These are phyloP conservation scores for Ustilago trichophora DNA, from an alignment of 1,284 basidiomycete species.

Conservation along the genomic window DNA sequence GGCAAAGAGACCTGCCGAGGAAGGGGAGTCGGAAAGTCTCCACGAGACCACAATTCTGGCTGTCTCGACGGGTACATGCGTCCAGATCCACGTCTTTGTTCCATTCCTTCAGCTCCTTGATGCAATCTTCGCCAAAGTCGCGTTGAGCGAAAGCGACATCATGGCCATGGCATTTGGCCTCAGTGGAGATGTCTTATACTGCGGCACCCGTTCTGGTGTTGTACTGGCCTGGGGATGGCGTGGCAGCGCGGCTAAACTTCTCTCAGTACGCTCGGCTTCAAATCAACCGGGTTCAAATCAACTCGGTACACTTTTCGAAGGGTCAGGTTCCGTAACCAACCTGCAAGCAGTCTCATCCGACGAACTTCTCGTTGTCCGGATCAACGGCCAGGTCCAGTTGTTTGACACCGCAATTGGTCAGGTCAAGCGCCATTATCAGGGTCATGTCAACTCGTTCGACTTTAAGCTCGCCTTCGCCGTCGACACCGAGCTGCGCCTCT, in stretches of 20 bases:
- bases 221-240: conserved; percentile 5
- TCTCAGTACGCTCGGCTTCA: too few species aligned
- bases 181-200: conserved; percentile 4
- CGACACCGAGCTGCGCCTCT: conserved; percentile 7
- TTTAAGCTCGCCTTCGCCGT: conserved; percentile 21
- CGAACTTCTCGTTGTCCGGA: conserved; percentile 23
- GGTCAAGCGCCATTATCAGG: conserved; percentile 1
- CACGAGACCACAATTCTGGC: background rate
- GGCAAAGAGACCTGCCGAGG: too few species aligned
- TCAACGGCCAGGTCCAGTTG: conserved; percentile 18
- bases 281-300: background rate
- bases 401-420: conserved; percentile 3
- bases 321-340: conserved; percentile 22
- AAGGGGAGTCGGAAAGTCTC: background rate
- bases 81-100: background rate
- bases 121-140: too few species aligned
- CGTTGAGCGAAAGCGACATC: conserved; percentile 8
- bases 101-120: too few species aligned
- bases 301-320: background rate
- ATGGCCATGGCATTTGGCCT: conserved; percentile 11
- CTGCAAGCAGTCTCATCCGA: background rate
- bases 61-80: background rate
- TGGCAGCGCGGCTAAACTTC: too few species aligned
- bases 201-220: conserved; percentile 16
- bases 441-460: conserved; percentile 34